phyloP scores from a whole-genome alignment of 768 basidiomycete species.

The Obba rivulosa region DNA sequence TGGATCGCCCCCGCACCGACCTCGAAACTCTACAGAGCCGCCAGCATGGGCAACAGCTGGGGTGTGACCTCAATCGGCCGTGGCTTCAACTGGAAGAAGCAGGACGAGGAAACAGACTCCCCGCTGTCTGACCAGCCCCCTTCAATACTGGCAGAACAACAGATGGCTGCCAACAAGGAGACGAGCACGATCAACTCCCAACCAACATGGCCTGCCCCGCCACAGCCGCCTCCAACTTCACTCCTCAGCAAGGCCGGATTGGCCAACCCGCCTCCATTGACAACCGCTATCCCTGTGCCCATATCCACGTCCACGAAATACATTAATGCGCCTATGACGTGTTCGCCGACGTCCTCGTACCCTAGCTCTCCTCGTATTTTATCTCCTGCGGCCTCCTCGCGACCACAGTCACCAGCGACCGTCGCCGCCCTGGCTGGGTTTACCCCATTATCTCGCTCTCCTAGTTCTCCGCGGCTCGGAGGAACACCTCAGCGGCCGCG shows the following conservation, averaged over 20 bases:
- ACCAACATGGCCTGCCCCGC: constrained; percentile 4
- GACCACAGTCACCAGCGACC: constrained; percentile 20
- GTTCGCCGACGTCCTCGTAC: constrained; percentile 22
- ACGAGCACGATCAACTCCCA: constrained; percentile 8
- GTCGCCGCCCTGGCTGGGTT: constrained; percentile 22
- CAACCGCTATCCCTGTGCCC: constrained; percentile 7
- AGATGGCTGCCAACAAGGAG: neutral
- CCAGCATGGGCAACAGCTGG: constrained; percentile 76
- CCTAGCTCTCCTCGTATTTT: constrained; percentile 21
- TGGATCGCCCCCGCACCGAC: constrained; percentile 52
- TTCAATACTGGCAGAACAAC: too few species aligned
- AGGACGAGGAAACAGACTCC: constrained; percentile 23
- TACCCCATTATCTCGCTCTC: constrained; percentile 26
- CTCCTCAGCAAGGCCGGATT: neutral
- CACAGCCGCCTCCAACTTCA: constrained; percentile 1
- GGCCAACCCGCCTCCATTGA: constrained; percentile 15
- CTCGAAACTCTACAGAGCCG: constrained; percentile 45
- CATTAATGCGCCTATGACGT: constrained; percentile 16
- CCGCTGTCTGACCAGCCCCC: constrained; percentile 6
- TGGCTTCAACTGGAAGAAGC: constrained; percentile 69
- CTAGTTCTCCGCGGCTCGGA: constrained; percentile 32
- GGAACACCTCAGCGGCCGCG: constrained; percentile 55
- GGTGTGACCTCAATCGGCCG: constrained; percentile 81
- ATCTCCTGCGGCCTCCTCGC: constrained; percentile 17
- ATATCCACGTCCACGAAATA: constrained; percentile 12